phyloP scores from a whole-genome alignment of 352 stramenopile species.

The Globisporangium alternatum region DNA sequence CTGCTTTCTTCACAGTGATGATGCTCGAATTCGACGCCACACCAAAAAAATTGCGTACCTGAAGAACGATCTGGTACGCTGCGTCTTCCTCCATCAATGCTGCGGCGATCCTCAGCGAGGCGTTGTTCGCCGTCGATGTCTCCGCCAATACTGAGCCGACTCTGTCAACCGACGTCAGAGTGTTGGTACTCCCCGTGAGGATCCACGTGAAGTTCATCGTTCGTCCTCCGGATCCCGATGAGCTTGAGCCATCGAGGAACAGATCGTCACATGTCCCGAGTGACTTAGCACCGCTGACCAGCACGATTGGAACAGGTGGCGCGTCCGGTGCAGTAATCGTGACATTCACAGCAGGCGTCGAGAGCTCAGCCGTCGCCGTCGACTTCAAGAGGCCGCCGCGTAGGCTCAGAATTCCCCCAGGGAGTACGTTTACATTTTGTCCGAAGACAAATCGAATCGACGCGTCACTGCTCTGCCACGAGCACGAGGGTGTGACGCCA shows the following conservation, averaged over 20 bases:
- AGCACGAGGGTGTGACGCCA: conserved; percentile 33
- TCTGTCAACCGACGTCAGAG: conserved; percentile 16
- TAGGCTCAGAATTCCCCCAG: conserved; percentile 30
- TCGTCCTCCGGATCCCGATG: conserved; percentile 50
- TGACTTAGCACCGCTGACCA: conserved; percentile 43
- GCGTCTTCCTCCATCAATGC: conserved; percentile 35
- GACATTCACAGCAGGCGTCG: conserved; percentile 30
- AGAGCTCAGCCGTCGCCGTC: conserved; percentile 36
- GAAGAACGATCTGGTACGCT: conserved; percentile 42
- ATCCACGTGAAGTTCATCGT: conserved; percentile 58
- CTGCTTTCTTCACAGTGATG: conserved; percentile 44
- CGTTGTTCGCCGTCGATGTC: conserved; percentile 31
- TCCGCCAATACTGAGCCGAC: conserved; percentile 28
- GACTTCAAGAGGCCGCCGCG: conserved; percentile 52
- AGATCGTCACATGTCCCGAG: conserved; percentile 60
- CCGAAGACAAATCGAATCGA: conserved; percentile 55
- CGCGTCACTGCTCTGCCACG: conserved; percentile 40
- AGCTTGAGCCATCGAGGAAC: conserved; percentile 50
- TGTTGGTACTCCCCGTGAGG: conserved; percentile 23
- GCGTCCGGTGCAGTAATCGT: conserved; percentile 33
- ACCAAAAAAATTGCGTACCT: conserved; percentile 52
- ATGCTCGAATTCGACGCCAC: conserved; percentile 37
- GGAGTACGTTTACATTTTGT: conserved; percentile 34
- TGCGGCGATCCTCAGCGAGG: conserved; percentile 30
- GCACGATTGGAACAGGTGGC: conserved; percentile 35